A percentile compares a stretch with the other conserved stretches of the same genome.
Conservation (phyloP, 768 basidiomycete genomes). For the Guyanaporus albipodus region DNA sequence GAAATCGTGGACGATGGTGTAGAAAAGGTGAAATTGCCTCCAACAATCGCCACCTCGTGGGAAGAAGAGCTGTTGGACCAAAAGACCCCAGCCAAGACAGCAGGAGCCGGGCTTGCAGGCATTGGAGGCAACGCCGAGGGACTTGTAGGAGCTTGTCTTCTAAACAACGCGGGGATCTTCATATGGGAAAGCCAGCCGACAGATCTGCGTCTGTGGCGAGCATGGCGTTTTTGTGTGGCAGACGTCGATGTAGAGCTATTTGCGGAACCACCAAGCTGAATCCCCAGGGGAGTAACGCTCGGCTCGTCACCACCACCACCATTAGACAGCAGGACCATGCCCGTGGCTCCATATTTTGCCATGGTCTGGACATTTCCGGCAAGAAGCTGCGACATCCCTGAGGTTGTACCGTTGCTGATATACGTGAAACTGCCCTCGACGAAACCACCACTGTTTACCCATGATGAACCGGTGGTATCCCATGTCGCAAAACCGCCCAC, state of each 20-base stretch:
- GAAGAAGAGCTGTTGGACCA: conserved; percentile 77
- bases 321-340: conserved; percentile 75
- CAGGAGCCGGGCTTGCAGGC: conserved; percentile 63
- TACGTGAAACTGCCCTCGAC: conserved; percentile 67
- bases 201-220: conserved; percentile 33
- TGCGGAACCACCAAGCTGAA: conserved; percentile 46
- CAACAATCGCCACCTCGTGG: conserved; percentile 71
- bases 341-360: conserved; percentile 66
- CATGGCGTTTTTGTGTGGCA: conserved; percentile 37
- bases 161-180: conserved; percentile 39
- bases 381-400: conserved; percentile 49
- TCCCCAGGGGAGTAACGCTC: conserved; percentile 54
- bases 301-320: conserved; percentile 55
- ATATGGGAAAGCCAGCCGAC: conserved; percentile 49
- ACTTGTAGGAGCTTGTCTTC: conserved; percentile 49
- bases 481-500: conserved; percentile 72
- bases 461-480: conserved; percentile 54
- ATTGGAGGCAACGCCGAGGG: conserved; percentile 51
- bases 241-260: conserved; percentile 32
- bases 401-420: conserved; percentile 60
- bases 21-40: conserved; percentile 82
- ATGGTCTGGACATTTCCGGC: conserved; percentile 63
- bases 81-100: conserved; percentile 82
- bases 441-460: conserved; percentile 76
- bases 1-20: conserved; percentile 38